Base-by-base conservation (phyloP, 345 rosid species). In the Dovyalis caffra region DNA sequence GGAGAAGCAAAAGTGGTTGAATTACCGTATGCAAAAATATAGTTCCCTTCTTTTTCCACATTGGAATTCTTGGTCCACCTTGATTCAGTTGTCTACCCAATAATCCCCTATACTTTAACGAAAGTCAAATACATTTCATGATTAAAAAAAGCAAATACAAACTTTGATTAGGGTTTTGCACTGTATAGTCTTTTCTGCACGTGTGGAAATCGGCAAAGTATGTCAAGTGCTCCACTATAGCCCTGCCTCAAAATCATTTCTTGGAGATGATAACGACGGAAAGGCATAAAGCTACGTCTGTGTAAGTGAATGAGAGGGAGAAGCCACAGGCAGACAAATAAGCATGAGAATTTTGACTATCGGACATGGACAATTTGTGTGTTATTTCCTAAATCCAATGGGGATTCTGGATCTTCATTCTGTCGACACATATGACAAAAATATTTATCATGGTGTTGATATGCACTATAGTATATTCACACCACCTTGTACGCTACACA, bases 301-400 rank as follows among this genome's bases (percentile, higher is more conserved):
- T n/a, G n/a, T n/a, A n/a, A n/a, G n/a, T n/a, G n/a, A n/a, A 62
- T 33, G 7, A 70, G 45, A 68, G 63, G 32, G 63, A 32, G 15
- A 37, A 15, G 10, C 8, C 37, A 51, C 14, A 18, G 28, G 61
- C 35, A 62, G 56, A 68, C 72, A 64, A 71, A 49, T 28, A 31
- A 74, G 85, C 56, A 56, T 81, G 87, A 84, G 60, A 81, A 84
- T 81, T 56, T 83, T 83, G 86, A 83, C 86, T 45, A 33, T 15
- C 3, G 25, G 56, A 56, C 68, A 45, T 43, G 18, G 51, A 56
- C 75, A 69, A 26, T 72, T 71, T 68, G 40, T 40, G 34, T 62
- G 38, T 57, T 12, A 2, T 64, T 67, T 29, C 74, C 74, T 66
- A 66, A 76, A 75, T 77, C 83, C 75, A 78, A 68, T 81, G 72